Conservation (phyloP, 345 rosid species). For the rapeseed (Brassica napus) region DNA sequence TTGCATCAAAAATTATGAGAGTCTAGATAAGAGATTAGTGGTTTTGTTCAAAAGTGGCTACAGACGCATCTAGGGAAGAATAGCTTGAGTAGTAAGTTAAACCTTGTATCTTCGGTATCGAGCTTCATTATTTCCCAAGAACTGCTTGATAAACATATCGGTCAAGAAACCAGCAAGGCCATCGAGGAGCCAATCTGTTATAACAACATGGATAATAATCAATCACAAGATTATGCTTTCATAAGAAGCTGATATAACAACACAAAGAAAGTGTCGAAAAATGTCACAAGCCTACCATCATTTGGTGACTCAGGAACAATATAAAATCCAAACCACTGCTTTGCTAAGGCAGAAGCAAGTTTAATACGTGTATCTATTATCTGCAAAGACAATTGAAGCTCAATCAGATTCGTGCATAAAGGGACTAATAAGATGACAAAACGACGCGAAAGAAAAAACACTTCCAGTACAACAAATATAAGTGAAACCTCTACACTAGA, state of each 20-base stretch:
- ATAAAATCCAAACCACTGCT: conserved; percentile 97
- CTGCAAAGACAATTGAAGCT: conserved; percentile 51
- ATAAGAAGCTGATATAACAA: conserved; percentile 12
- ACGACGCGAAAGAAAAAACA: not conserved
- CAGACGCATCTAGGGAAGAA: conserved; percentile 17
- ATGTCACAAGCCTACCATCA: conserved; percentile 67
- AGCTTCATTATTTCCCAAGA: conserved; percentile 96
- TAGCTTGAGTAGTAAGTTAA: conserved; percentile 29
- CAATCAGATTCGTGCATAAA: conserved; percentile 31
- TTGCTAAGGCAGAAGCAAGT: conserved; percentile 88
- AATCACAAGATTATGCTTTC: conserved; percentile 21
- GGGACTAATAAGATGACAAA: conserved; percentile 22
- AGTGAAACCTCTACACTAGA: conserved; percentile 15
- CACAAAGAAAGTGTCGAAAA: conserved; percentile 20
- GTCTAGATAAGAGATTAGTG: conserved; percentile 3
- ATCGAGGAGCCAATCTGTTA: conserved; percentile 93
- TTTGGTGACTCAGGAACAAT: conserved; percentile 74
- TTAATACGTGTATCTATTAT: conserved; percentile 83
- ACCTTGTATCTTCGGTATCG: conserved; percentile 95
- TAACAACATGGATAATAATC: conserved; percentile 17
- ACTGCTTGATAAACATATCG: conserved; percentile 84
- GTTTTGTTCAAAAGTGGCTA: not conserved
- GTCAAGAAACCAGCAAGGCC: conserved; percentile 94
- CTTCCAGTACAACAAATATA: not conserved
- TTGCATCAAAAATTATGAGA: conserved; percentile 19